Evolutionary conservation across 345 rosid genomes (phyloP), one percentile per base, ranked within the genome.

Genomic region (Turritis glabra): DNA sequence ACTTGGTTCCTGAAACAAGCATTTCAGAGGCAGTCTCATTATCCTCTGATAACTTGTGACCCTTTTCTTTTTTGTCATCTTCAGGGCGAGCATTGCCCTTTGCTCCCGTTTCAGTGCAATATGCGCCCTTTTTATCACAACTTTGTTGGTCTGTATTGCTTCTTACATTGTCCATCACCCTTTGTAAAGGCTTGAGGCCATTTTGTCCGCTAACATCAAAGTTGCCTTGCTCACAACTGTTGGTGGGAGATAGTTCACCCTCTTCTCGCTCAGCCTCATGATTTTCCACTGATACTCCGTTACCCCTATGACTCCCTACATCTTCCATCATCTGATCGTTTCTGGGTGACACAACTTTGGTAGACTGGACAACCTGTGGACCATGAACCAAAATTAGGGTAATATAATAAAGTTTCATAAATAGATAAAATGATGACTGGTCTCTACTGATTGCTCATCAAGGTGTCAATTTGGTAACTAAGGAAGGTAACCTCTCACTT

Each of bases 231-330:
- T 89, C 94, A 70, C 87, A 87, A 80, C 85, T 95, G 46, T 84
- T 88, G 62, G 82, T 83, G 55, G 98, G 98, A 73, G 98, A 91
- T 77, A 91, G 78, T 68, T 91, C 97, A 46, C 97, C 97, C 83
- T 91, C 98, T 81, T 94, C 99, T 73, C 90, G 90, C 78, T 92
- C 97, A 76, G 77, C 81, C 78, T 86, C 88, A 55, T 82, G 82
- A 50, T 84, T 87, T 58, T 68, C 80, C 53, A 48, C 81, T 59
- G 85, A 78, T 76, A 77, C 88, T 71, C 81, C 83, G 32, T 73
- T 80, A 69, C 73, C 82, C 75, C 80, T 84, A 41, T 76, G 83
- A 79, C 53, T 67, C 73, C 79, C 84, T 35, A 54, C 60, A 51
- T 81, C 82, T 64, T 82, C 88, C 37, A 71, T 74, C 52, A 73